Evolutionary conservation across 2,329 filamentous ascomycete species (phyloP), one percentile per base, ranked within the genome.

Genomic region (Penicillium glabrum): DNA sequence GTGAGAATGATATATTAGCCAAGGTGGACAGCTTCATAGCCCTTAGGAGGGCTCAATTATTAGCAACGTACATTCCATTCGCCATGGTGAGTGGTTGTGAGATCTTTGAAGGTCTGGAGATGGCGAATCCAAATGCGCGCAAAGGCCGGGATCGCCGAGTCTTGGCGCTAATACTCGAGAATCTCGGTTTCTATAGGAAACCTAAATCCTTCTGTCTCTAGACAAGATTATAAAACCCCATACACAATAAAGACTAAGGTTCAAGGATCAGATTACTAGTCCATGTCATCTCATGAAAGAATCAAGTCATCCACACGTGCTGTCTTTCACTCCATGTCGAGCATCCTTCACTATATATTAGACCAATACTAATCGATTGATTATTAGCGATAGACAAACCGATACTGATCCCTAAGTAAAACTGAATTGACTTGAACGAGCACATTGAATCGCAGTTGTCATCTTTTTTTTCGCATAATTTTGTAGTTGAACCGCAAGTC

Each of bases 61-160:
- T n/a, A 23, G 13, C 19, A 13, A 64, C 53, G 46, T 62, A 66
- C 64, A 67, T 67, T 66, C 64, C 64, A n/a, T 52, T 51, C 29
- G 64, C 57, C 64, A 67, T 67, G 58, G 46, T 51, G 58, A 54
- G 51, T 29, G 51, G 55, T 41, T 33, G 50, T 50, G 23, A 24
- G 14, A 48, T 35, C 16, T 54, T 46, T 43, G 44, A 31, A 27
- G 46, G 27, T 31, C 3, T 48, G 46, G 49, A 54, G 50, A 52
- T 51, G 52, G 54, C 45, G 54, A 58, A 54, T 47, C 24, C 31
- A 46, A 56, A 51, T 57, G 45, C 47, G 57, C 54, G 48, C 61
- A 54, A 26, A 53, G 58, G 31, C 48, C 23, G 24, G 37, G 57
- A 29, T 29, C 45, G 21, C 35, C 48, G 48, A 58, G 64, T 63